Base-by-base conservation (phyloP, 805 yeast species). In the Wickerhamia fluorescens region DNA sequence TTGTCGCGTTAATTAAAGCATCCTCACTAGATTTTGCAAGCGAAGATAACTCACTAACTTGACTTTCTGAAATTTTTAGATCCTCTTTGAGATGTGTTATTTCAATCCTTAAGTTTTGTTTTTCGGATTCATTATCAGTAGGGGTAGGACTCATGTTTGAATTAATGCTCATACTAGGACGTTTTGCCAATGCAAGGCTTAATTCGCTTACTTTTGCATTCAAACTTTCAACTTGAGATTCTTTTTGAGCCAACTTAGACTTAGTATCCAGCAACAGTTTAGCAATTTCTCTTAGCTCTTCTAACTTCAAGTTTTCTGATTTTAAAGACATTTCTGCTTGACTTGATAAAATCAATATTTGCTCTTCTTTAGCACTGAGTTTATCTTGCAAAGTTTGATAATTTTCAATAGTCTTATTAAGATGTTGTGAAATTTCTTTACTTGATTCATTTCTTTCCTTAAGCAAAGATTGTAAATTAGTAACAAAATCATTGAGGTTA, bases 1-100 rank as follows among this genome's bases (percentile, higher is more conserved):
- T 56, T 16, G 72, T 75, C 35, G 83, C 58, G 25, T 66, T 61
- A 21, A 58, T 53, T 21, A 84, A 59, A 4, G 87, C 75, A 29
- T 70, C 72, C 45, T 84, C 94, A 3, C 85, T 73, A 9, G 81
- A 73, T 29, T 56, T 54, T 0, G 87, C 76, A 23, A 84, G 66
- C n/a, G 58, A 60, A 33, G 76, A 72, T 47, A 78, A 71, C 40
- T 79, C 77, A n/a, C 64, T 64, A 7, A 72, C 66, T 42, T 69
- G 75, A n/a, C 68, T 59, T 38, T 71, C 71, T 1, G 84, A 73
- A 10, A 70, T 57, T 14, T 65, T 69, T 31, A 80, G 62, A 31
- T 78, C 84, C 25, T 64, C 59, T 30, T 67, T 61, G 6, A 78
- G 58, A 33, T 61, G 61, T 19, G 66, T 67, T 14, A 72, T 49